A percentile compares a stretch with the other conserved stretches of the same genome.
Conservation (phyloP, 345 rosid genomes). For the Draba incana region DNA sequence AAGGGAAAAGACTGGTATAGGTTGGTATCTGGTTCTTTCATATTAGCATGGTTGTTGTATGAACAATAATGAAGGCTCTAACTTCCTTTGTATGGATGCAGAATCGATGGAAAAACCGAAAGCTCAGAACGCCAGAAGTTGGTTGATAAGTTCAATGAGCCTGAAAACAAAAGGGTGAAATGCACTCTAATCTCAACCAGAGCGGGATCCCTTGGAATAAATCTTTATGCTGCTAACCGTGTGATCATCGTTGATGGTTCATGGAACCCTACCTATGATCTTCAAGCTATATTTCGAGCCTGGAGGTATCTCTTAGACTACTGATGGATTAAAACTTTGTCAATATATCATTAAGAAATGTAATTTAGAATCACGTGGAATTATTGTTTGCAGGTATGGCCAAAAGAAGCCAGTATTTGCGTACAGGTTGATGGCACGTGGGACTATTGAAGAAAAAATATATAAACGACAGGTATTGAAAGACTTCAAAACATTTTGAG, state of each 20-base stretch:
- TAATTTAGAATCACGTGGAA: conserved; percentile 20
- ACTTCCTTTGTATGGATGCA: conserved; percentile 42
- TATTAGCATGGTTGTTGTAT: conserved; percentile 15
- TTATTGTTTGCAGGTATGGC: conserved; percentile 74
- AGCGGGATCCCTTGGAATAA: conserved; percentile 98
- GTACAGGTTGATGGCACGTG: conserved; percentile 94
- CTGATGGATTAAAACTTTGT: conserved; percentile 6
- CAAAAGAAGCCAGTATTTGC: conserved; percentile 98
- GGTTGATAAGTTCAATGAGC: conserved; percentile 94
- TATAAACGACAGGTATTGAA: conserved; percentile 93
- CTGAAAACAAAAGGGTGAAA: conserved; percentile 80
- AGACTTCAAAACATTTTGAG: conserved; percentile 5
- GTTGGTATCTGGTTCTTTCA: conserved; percentile 50
- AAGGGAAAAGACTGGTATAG: conserved; percentile 99
- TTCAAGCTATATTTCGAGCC: conserved; percentile 97
- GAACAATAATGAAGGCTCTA: conserved; percentile 28
- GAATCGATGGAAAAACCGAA: conserved; percentile 97
- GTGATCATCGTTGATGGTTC: conserved; percentile 98
- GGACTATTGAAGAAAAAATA: conserved; percentile 98
- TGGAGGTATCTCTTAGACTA: conserved; percentile 73
- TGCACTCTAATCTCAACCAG: conserved; percentile 95
- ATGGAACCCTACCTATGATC: conserved; percentile 99
- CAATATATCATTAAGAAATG: not conserved
- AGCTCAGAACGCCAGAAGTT: conserved; percentile 95
- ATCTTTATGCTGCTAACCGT: conserved; percentile 97